Percentiles rank a stretch among this genome's conserved stretches.
Conservation (phyloP, 768 basidiomycete species). For the Lactarius evosmus region DNA sequence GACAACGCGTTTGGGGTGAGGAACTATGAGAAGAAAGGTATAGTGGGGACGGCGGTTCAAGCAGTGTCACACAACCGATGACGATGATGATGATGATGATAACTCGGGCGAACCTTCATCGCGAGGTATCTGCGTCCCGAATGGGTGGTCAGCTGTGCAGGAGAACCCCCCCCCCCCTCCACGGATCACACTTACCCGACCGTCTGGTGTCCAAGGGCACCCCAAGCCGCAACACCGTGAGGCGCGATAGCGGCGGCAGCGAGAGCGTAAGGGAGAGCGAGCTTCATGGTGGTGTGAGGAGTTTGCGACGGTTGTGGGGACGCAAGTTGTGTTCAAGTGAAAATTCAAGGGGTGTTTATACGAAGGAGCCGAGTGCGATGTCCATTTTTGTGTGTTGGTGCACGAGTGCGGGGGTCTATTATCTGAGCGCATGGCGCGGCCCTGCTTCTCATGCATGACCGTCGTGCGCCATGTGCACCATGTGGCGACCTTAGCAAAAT, state of each 20-base stretch:
- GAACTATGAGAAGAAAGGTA: constrained; percentile 38
- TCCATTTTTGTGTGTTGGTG: too few relatives aligned
- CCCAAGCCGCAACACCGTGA: constrained; percentile 28
- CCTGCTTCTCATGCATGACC: neutral
- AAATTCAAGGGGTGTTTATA: neutral
- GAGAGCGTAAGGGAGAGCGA: constrained; percentile 5
- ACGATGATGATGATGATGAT: neutral
- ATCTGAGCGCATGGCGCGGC: neutral
- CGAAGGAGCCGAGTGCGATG: neutral
- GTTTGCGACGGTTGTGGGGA: neutral
- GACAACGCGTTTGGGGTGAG: constrained; percentile 46
- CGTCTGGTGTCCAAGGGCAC: constrained; percentile 31
- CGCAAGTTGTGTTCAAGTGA: neutral
- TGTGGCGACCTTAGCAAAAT: neutral
- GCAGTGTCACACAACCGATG: neutral
- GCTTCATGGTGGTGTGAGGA: constrained; percentile 10
- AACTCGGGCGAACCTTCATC: constrained; percentile 19
- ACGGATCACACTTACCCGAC: constrained; percentile 27
- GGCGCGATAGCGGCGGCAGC: constrained; percentile 12
- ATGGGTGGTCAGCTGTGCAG: neutral
- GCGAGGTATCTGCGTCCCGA: constrained; percentile 10
- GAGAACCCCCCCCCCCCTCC: neutral
- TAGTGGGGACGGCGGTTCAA: too few relatives aligned
- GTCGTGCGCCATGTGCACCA: constrained; percentile 1
- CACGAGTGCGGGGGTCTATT: neutral